Conservation (phyloP, 331 rosid species). For the Acacia concinna region DNA sequence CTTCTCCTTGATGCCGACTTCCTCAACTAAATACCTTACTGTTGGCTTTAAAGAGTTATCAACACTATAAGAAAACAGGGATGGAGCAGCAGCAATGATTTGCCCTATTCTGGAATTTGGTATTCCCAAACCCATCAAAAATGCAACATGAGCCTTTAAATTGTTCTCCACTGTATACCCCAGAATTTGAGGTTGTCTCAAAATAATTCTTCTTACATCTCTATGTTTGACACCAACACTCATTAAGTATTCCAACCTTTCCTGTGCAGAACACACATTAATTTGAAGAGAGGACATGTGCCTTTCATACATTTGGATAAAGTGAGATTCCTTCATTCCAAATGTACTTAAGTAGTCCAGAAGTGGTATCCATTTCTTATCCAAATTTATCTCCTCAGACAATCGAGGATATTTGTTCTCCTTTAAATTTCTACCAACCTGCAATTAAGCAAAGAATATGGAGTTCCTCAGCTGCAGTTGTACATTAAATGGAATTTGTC, state of each 20-base stretch:
- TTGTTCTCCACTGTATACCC: slow-evolving; percentile 85
- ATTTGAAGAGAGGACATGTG: slow-evolving; percentile 92
- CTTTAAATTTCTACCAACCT: slow-evolving; percentile 53
- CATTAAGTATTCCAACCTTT: slow-evolving; percentile 82
- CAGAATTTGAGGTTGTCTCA: slow-evolving; percentile 94
- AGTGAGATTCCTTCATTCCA: slow-evolving; percentile 90
- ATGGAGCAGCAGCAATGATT: slow-evolving; percentile 76
- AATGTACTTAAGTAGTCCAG: slow-evolving; percentile 84
- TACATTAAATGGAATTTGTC: slow-evolving; percentile 24
- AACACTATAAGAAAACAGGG: slow-evolving; percentile 87
- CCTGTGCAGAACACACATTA: slow-evolving; percentile 80
- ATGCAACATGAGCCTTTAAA: slow-evolving; percentile 84
- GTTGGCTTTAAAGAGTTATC: slow-evolving; percentile 92
- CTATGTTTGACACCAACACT: slow-evolving; percentile 92
- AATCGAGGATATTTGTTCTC: slow-evolving; percentile 64
- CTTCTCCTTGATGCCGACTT: slow-evolving; percentile 92
- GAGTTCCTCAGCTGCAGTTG: slow-evolving; percentile 14
- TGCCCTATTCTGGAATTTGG: slow-evolving; percentile 84
- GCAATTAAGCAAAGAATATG: slow-evolving; percentile 35
- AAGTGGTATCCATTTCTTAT: slow-evolving; percentile 83
- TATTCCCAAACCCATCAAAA: slow-evolving; percentile 75
- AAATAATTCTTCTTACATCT: slow-evolving; percentile 73
- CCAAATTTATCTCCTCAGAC: slow-evolving; percentile 70
- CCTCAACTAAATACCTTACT: slow-evolving; percentile 83
- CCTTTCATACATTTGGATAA: slow-evolving; percentile 87